Evolutionary conservation across 306 rosid species (phyloP).

Genomic region (Trichosanthes truncata): DNA sequence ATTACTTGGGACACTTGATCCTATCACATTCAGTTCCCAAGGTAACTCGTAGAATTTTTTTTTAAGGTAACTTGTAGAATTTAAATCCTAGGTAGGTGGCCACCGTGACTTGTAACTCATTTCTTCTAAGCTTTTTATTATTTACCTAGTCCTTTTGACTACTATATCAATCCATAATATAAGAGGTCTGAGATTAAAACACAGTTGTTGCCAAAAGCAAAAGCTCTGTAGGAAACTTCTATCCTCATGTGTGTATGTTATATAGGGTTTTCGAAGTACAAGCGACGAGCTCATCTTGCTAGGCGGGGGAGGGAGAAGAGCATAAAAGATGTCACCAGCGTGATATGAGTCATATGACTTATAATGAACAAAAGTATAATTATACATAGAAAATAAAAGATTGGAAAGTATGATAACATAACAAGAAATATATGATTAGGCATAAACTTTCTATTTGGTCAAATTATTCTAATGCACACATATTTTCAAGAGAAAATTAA

Average conservation of each 20-base stretch:
- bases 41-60: too few species aligned
- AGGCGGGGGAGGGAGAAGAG: not conserved
- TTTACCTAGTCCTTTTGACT: too few species aligned
- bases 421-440: not conserved
- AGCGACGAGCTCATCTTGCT: not conserved
- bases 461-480: not conserved
- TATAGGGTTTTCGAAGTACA: not conserved
- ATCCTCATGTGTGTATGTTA: not conserved
- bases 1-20: too few species aligned
- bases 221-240: not conserved
- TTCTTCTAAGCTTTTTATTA: too few species aligned
- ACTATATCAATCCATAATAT: not conserved
- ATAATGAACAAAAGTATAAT: not conserved
- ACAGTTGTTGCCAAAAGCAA: not conserved
- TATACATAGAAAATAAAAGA: not conserved
- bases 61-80: too few species aligned
- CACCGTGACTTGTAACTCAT: too few species aligned
- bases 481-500: not conserved
- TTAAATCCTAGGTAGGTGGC: too few species aligned
- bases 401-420: not conserved
- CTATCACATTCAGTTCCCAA: too few species aligned
- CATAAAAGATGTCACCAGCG: not conserved
- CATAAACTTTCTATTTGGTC: not conserved
- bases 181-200: not conserved
- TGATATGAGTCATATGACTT: not conserved